Evolutionary conservation across 805 yeast genomes (phyloP).

Genomic region (Starmerella vaccinii): DNA sequence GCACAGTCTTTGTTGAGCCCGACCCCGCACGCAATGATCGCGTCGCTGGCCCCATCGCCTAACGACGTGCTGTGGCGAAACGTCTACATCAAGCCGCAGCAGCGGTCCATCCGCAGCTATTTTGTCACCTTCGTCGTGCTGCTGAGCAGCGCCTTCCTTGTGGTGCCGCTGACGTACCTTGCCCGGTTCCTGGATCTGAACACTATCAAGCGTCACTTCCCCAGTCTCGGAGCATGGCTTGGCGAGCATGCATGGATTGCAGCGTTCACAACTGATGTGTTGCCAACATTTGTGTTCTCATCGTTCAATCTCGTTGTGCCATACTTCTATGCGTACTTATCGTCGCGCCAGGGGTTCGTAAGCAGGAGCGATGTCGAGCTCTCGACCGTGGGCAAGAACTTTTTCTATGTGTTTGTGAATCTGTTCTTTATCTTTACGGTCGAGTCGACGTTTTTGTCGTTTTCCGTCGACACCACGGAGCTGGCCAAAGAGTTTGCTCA

Average conservation of each 20-base stretch:
- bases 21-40: slow-evolving; percentile 68
- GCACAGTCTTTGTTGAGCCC: slow-evolving; percentile 95
- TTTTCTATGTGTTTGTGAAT: slow-evolving; percentile 88
- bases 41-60: slow-evolving; percentile 88
- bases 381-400: slow-evolving; percentile 82
- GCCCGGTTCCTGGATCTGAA: slow-evolving; percentile 74
- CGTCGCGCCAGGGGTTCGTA: slow-evolving; percentile 76
- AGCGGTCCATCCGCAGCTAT: slow-evolving; percentile 55
- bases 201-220: slow-evolving; percentile 72
- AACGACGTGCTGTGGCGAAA: slow-evolving; percentile 92
- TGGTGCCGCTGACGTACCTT: slow-evolving; percentile 73
- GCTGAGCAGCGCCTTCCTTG: slow-evolving; percentile 57
- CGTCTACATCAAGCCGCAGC: slow-evolving; percentile 65
- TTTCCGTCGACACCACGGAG: slow-evolving; percentile 53
- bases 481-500: slow-evolving; percentile 79
- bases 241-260: slow-evolving; percentile 60
- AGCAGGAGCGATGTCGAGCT: slow-evolving; percentile 89
- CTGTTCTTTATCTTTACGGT: slow-evolving; percentile 87
- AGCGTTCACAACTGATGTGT: slow-evolving; percentile 70
- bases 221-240: slow-evolving; percentile 61
- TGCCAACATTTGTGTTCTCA: slow-evolving; percentile 88
- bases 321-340: slow-evolving; percentile 71
- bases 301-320: slow-evolving; percentile 75
- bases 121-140: slow-evolving; percentile 58
- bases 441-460: slow-evolving; percentile 75